Percentiles rank a stretch among this genome's conserved stretches.
These are phyloP conservation scores for Colletotrichum ledebouriae DNA, from an alignment of 2,329 filamentous ascomycete genomes.

Conservation along the genomic window DNA sequence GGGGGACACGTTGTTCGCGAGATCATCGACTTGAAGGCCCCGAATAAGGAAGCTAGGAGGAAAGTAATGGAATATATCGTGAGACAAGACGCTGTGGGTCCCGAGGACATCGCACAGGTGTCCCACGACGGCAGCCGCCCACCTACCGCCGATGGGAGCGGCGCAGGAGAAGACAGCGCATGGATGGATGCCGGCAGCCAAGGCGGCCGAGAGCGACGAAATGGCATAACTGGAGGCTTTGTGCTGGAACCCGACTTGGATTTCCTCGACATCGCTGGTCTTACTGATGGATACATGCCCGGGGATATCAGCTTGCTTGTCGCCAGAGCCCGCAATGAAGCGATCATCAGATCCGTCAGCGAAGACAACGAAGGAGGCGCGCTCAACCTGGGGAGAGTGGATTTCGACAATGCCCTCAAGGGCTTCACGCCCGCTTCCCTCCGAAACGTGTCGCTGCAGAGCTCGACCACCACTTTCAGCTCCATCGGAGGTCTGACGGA, in stretches of 20 bases:
- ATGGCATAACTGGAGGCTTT: slow-evolving; percentile 70
- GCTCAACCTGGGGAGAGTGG: slow-evolving; percentile 76
- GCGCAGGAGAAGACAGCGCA: slow-evolving; percentile 66
- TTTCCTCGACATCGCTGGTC: slow-evolving; percentile 91
- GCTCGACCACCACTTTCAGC: slow-evolving; percentile 91
- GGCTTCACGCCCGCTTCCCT: slow-evolving; percentile 96
- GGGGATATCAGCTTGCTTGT: slow-evolving; percentile 91
- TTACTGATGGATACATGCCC: slow-evolving; percentile 98
- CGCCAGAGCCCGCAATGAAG: slow-evolving; percentile 89
- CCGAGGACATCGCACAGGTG: slow-evolving; percentile 51
- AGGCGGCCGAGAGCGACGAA: slow-evolving; percentile 57
- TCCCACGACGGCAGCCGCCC: slow-evolving; percentile 65
- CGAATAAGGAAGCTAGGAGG: slow-evolving; percentile 89
- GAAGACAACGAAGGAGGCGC: slow-evolving; percentile 60
- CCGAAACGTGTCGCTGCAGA: slow-evolving; percentile 93
- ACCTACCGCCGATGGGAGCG: slow-evolving; percentile 68
- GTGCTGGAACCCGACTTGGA: slow-evolving; percentile 83
- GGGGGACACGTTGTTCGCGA: slow-evolving; percentile 94
- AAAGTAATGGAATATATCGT: slow-evolving; percentile 87
- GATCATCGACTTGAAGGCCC: slow-evolving; percentile 89
- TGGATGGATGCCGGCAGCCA: slow-evolving; percentile 84
- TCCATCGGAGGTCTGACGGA: slow-evolving; percentile 90
- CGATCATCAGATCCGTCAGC: slow-evolving; percentile 85
- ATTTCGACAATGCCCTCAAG: slow-evolving; percentile 87
- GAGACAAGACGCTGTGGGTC: slow-evolving; percentile 62